These are phyloP conservation scores for Carex myosuroides DNA, from an alignment of 176 grass and related monocot species.

Conservation along the genomic window DNA sequence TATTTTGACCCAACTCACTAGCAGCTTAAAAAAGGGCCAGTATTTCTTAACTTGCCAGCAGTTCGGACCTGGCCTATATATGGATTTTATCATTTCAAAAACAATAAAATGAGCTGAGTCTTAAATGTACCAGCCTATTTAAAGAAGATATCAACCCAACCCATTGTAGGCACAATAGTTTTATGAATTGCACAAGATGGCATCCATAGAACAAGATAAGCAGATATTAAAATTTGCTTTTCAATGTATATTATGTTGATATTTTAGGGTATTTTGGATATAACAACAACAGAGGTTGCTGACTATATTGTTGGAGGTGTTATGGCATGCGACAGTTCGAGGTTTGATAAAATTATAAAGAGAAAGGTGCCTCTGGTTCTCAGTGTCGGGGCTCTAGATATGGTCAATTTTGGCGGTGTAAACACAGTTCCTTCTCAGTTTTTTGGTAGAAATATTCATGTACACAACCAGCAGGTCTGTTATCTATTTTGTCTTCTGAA, in stretches of 20 bases:
- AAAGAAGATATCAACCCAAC: not conserved
- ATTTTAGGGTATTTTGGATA: conserved; percentile 71
- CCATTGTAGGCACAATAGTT: not conserved
- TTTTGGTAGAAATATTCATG: conserved; percentile 62
- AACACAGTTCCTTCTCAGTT: conserved; percentile 77
- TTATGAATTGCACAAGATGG: not conserved
- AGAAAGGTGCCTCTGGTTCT: conserved; percentile 80
- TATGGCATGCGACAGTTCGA: conserved; percentile 71
- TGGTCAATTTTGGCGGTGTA: conserved; percentile 86
- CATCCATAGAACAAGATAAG: not conserved
- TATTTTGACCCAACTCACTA: not conserved
- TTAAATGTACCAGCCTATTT: not conserved
- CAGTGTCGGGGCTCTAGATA: conserved; percentile 91
- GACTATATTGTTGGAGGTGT: conserved; percentile 84
- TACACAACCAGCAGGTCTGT: conserved; percentile 88
- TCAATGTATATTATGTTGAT: conserved; percentile 26
- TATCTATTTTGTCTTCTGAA: conserved; percentile 17
- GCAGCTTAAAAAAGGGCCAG: not conserved
- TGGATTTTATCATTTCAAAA: not conserved
- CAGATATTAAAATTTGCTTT: not conserved
- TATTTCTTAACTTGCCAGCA: not conserved
- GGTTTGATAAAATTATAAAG: conserved; percentile 77
- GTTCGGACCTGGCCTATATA: not conserved
- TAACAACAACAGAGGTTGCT: conserved; percentile 96
- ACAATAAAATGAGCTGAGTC: not conserved